Percentiles rank a stretch among this genome's conserved stretches.
Conservation (phyloP, 1,139 yeast species). For the Taphrina confusa region DNA sequence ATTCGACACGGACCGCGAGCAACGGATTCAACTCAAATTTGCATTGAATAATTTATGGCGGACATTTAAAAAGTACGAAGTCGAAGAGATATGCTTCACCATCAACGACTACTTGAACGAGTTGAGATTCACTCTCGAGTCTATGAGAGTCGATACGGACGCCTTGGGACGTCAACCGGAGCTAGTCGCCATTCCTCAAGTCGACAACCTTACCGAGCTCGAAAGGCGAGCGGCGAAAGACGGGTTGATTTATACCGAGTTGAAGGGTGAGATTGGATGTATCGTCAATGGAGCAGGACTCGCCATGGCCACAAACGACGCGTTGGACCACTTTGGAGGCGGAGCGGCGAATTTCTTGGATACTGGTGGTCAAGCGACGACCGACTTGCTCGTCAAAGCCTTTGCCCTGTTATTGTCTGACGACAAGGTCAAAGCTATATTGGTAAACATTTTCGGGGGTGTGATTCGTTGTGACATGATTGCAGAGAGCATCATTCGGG, state of each 20-base stretch:
- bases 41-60: slow-evolving; percentile 13
- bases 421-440: slow-evolving; percentile 18
- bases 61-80: slow-evolving; percentile 15
- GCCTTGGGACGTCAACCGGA: slow-evolving; percentile 17
- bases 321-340: slow-evolving; percentile 10
- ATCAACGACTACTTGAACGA: slow-evolving; percentile 11
- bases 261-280: slow-evolving; percentile 25
- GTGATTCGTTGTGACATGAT: slow-evolving; percentile 28
- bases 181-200: not conserved
- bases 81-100: slow-evolving; percentile 6
- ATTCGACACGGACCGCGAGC: slow-evolving; percentile 4
- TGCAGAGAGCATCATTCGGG: slow-evolving; percentile 30
- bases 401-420: slow-evolving; percentile 14
- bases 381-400: slow-evolving; percentile 19
- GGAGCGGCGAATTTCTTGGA: slow-evolving; percentile 28
- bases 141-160: slow-evolving; percentile 22
- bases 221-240: slow-evolving; percentile 7
- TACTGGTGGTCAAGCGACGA: slow-evolving; percentile 34
- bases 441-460: slow-evolving; percentile 31
- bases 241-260: slow-evolving; percentile 20
- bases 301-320: slow-evolving; percentile 33
- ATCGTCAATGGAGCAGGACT: slow-evolving; percentile 32
- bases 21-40: slow-evolving; percentile 16
- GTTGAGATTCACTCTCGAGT: slow-evolving; percentile 1
- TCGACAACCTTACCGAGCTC: slow-evolving; percentile 1